Base-by-base conservation (phyloP, 306 rosid genomes). In the Abrus pulchellus region DNA sequence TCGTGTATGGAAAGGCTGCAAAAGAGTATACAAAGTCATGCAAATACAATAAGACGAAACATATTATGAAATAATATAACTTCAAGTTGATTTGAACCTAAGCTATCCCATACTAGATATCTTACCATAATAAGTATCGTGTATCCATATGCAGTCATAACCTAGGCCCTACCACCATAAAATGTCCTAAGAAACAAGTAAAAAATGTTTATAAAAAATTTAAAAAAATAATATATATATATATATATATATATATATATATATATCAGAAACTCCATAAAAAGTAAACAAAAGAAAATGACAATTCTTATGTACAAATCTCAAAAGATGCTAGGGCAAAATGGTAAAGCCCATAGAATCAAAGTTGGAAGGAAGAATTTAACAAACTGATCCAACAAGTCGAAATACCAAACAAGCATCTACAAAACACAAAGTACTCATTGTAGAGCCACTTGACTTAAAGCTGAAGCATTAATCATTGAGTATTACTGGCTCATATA, bases 1-100 rank as follows among this genome's bases (percentile, higher is more conserved):
- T 84, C 99, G 88, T 7, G 97, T 91, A 71, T 7, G 90, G 75
- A 94, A 94, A 85, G 99, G 99, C 99, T 94, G 99, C 95, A 87
- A 75, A 81, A 80, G 74, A 59, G 12, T 59, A 75, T 44, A 85
- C 53, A 64, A 76, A 43, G 52, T 79, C 72, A 79, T 43, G 38
- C 44, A 67, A 27, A 36, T 11, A 54, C 63, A 71, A 44, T 56
- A 40, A 7, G n/a, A 64, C 59, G 36, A 67, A 41, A 59, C 4
- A 9, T 14, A 74, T 5, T 13, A 55, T 13, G 62, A 47, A 47
- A 57, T 41, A 7, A 29, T 45, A 20, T 11, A 81, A 62, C 13
- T 53, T 72, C 41, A 76, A 80, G 71, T 36, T 33, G 45, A 86
- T 50, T 56, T 32, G 33, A 41, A 36, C 75, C 87, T 55, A 73